phyloP scores from a whole-genome alignment of 768 basidiomycete species.

The Flagelloscypha sp. region DNA sequence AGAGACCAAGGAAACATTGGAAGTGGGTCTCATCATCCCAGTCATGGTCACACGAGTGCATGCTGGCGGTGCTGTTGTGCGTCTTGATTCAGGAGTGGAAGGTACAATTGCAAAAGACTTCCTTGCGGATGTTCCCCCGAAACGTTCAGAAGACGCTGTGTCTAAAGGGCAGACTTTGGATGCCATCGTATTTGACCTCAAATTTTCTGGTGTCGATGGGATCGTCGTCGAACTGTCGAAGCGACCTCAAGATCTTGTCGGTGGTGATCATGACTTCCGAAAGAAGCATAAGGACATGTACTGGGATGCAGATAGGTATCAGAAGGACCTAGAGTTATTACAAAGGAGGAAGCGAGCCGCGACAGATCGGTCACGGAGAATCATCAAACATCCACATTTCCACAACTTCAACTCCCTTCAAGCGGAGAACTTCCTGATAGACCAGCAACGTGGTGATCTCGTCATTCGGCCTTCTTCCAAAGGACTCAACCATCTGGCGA shows the following conservation, averaged over 20 bases:
- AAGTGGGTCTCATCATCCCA: constrained; percentile 74
- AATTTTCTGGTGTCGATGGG: constrained; percentile 49
- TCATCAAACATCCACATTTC: constrained; percentile 98
- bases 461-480: constrained; percentile 95
- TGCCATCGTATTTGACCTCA: constrained; percentile 69
- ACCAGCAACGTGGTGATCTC: constrained; percentile 90
- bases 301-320: constrained; percentile 60
- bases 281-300: constrained; percentile 44
- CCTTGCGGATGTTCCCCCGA: constrained; percentile 40
- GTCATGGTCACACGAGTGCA: constrained; percentile 56
- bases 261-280: constrained; percentile 57
- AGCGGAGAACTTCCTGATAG: constrained; percentile 83
- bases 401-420: constrained; percentile 87
- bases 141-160: constrained; percentile 39
- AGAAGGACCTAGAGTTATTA: constrained; percentile 63
- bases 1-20: constrained; percentile 74
- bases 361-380: constrained; percentile 67
- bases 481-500: constrained; percentile 85
- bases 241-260: constrained; percentile 49
- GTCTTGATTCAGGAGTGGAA: constrained; percentile 91
- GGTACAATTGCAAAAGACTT: constrained; percentile 60
- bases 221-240: constrained; percentile 73
- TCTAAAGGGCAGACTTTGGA: constrained; percentile 75
- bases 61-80: constrained; percentile 46
- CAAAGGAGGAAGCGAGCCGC: constrained; percentile 81